phyloP scores from a whole-genome alignment of 805 yeast genomes.

The Aciculoconidium aculeatum region DNA sequence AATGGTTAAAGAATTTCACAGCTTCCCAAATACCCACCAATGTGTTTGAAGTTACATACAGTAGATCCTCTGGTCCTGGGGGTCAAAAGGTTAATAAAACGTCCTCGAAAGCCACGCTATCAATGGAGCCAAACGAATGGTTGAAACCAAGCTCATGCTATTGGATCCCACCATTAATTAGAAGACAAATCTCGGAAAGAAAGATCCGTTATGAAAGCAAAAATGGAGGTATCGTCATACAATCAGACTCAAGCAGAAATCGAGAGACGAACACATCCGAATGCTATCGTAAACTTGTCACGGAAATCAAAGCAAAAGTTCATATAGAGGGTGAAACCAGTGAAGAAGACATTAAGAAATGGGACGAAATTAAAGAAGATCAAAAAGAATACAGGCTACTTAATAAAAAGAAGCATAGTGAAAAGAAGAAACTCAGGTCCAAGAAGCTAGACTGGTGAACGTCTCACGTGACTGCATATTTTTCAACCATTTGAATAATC shows the following conservation, averaged over 20 bases:
- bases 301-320: slow-evolving; percentile 44
- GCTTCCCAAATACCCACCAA: slow-evolving; percentile 37
- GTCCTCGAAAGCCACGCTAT: slow-evolving; percentile 60
- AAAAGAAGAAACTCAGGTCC: slow-evolving; percentile 32
- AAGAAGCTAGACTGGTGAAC: slow-evolving; percentile 27
- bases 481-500: no score
- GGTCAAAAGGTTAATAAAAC: slow-evolving; percentile 84
- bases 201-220: slow-evolving; percentile 51
- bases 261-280: slow-evolving; percentile 50
- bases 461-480: no score
- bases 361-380: slow-evolving; percentile 38
- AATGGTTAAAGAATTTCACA: slow-evolving; percentile 37
- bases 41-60: slow-evolving; percentile 40
- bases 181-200: slow-evolving; percentile 32
- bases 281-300: slow-evolving; percentile 56
- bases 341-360: slow-evolving; percentile 42
- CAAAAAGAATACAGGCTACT: slow-evolving; percentile 27
- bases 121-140: slow-evolving; percentile 41
- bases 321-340: slow-evolving; percentile 44
- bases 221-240: slow-evolving; percentile 50
- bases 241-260: slow-evolving; percentile 54
- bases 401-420: slow-evolving; percentile 32
- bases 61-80: slow-evolving; percentile 77
- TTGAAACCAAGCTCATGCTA: slow-evolving; percentile 28
- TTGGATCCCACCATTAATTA: slow-evolving; percentile 58